phyloP scores from a whole-genome alignment of 164 flowering plant species.

The Berberis vulgaris region DNA sequence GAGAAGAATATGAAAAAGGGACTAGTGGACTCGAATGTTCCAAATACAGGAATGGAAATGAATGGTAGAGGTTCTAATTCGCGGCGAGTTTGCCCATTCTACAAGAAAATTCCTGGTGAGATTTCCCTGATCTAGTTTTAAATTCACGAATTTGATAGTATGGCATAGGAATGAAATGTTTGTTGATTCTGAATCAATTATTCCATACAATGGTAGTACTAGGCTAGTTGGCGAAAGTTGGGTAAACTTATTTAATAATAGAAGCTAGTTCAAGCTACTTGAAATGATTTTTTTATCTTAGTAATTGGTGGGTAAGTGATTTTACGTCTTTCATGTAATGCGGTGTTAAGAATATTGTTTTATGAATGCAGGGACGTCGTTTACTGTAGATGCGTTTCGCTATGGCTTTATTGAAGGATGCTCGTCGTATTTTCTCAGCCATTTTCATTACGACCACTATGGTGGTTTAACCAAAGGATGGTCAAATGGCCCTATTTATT shows the following conservation, averaged over 20 bases:
- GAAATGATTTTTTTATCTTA: too few species aligned
- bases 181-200: too few species aligned
- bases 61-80: background rate
- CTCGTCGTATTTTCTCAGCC: constrained; percentile 60
- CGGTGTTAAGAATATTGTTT: background rate
- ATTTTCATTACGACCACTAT: constrained; percentile 70
- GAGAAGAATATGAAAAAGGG: constrained; percentile 4
- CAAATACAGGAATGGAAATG: background rate
- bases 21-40: constrained; percentile 1
- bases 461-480: constrained; percentile 67
- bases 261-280: too few species aligned
- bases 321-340: background rate
- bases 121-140: background rate
- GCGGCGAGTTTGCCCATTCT: constrained; percentile 52
- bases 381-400: constrained; percentile 73
- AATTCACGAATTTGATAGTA: background rate
- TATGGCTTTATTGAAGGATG: constrained; percentile 60
- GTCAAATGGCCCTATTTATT: constrained; percentile 75
- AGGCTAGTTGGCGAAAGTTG: too few species aligned
- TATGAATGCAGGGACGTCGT: constrained; percentile 44
- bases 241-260: too few species aligned
- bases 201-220: too few species aligned
- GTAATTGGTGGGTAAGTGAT: too few species aligned
- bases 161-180: background rate
- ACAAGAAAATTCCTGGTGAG: constrained; percentile 65